Base-by-base conservation (phyloP, 306 rosid species). In the Begonia peltatifolia region DNA sequence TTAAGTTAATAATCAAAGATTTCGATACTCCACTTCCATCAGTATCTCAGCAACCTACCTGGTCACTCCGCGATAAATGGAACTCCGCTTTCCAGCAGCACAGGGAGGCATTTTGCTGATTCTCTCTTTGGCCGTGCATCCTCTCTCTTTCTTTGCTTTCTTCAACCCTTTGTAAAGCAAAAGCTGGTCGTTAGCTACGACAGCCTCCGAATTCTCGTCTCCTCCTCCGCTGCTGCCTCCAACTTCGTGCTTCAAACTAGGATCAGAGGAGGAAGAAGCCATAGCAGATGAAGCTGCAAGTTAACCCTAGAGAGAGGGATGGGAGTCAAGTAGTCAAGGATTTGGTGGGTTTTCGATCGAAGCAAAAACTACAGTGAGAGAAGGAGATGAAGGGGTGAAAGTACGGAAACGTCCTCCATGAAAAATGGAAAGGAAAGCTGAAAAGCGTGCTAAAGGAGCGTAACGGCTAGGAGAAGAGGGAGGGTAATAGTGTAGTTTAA, bases 41-140 rank as follows among this genome's bases (percentile, higher is more conserved):
- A n/a, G n/a, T n/a, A n/a, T n/a, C n/a, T n/a, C n/a, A n/a, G n/a
- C n/a, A n/a, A n/a, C n/a, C n/a, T 68, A 89, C 97, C 97, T 79
- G 36, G 99, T 92, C 46, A 92, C 99, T 50, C 99, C 99, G 4
- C 99, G 99, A 74, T 92, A 92, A 47, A 86, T 86, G 35, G 99
- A 92, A 71, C 99, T 92, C 15, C 99, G 80, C 76, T 92, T 86
- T 4, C 99, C 99, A 8, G 99, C 99, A 16, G 94, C 87, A 54
- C 92, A 90, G 0, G 99, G 99, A 65, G 94, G 95, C 99, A 90
- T 90, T 68, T 86, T 90, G 67, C 99, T 90, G 79, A 90, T 90
- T 44, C 99, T 77, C 54, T 90, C 99, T 66, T 90, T 90, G 35
- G 99, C 99, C 30, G 99, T 90, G 63, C 99, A 86, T 0, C 94